phyloP scores from a whole-genome alignment of 495 filamentous ascomycete genomes.

The Astrothelium subdiscretum region DNA sequence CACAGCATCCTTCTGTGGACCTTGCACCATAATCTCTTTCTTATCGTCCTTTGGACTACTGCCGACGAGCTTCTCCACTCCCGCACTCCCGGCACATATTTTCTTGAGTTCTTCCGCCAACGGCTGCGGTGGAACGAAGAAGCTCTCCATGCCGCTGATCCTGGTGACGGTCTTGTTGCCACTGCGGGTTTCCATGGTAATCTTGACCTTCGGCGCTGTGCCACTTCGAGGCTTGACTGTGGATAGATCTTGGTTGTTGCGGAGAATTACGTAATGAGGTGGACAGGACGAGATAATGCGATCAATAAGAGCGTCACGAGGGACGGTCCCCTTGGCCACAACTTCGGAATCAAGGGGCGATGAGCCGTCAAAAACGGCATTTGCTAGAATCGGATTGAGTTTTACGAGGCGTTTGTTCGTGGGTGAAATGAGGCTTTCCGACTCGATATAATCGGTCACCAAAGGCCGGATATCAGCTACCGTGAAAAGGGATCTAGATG shows the following conservation, averaged over 20 bases:
- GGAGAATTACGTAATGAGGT: constrained; percentile 48
- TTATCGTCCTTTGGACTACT: constrained; percentile 41
- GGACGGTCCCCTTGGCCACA: constrained; percentile 46
- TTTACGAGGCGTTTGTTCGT: constrained; percentile 55
- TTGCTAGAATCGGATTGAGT: constrained; percentile 51
- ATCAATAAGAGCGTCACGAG: constrained; percentile 52
- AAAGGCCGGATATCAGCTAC: constrained; percentile 41
- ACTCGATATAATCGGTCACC: constrained; percentile 39
- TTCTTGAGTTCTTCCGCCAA: constrained; percentile 61
- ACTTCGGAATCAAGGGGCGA: constrained; percentile 43
- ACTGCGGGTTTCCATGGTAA: constrained; percentile 52
- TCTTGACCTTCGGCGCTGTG: constrained; percentile 43
- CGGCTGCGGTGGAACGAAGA: constrained; percentile 46
- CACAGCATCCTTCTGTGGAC: constrained; percentile 51
- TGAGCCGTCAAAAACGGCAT: constrained; percentile 42
- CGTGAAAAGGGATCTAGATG: constrained; percentile 42
- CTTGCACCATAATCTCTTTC: constrained; percentile 63
- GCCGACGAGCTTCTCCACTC: constrained; percentile 49
- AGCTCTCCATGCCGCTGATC: constrained; percentile 50
- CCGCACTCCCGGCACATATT: constrained; percentile 59
- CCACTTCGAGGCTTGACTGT: constrained; percentile 53
- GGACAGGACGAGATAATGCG: constrained; percentile 42
- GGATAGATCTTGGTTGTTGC: constrained; percentile 33
- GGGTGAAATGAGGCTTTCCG: constrained; percentile 35
- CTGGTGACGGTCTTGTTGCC: constrained; percentile 60